Conservation (phyloP, 1,284 basidiomycete genomes). For the Pisolithus thermaeus region DNA sequence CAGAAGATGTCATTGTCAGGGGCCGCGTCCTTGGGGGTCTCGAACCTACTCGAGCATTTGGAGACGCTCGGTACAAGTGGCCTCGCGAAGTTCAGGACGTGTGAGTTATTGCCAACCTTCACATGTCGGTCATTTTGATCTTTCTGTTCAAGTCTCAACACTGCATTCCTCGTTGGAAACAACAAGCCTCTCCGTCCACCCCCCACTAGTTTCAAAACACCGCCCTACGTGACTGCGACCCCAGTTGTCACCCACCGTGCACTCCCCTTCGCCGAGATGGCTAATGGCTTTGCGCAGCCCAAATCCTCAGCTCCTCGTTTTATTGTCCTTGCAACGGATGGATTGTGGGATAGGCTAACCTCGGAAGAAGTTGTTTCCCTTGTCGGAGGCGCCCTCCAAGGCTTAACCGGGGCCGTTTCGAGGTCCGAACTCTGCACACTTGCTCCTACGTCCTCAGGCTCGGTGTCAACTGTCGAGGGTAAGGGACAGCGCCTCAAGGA, state of each 20-base stretch:
- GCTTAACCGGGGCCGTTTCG: constrained; percentile 59
- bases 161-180: constrained; percentile 63
- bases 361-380: constrained; percentile 95
- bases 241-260: constrained; percentile 86
- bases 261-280: constrained; percentile 38
- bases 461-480: constrained; percentile 55
- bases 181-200: constrained; percentile 54
- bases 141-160: constrained; percentile 48
- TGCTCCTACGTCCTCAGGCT: constrained; percentile 50
- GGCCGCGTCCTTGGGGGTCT: constrained; percentile 91
- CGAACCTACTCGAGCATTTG: constrained; percentile 93
- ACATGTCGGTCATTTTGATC: background rate
- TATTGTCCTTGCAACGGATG: constrained; percentile 88
- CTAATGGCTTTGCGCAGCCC: constrained; percentile 13
- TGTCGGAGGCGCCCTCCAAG: constrained; percentile 77
- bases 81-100: constrained; percentile 63
- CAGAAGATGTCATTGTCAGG: constrained; percentile 73
- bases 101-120: constrained; percentile 39
- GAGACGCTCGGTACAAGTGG: constrained; percentile 95
- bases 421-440: constrained; percentile 50
- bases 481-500: constrained; percentile 39
- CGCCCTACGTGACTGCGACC: constrained; percentile 90
- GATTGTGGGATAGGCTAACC: constrained; percentile 91
- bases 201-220: constrained; percentile 68
- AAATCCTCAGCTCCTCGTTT: constrained; percentile 48